phyloP scores from a whole-genome alignment of 208 protist genomes.

The Blastocrithidia nonstop region DNA sequence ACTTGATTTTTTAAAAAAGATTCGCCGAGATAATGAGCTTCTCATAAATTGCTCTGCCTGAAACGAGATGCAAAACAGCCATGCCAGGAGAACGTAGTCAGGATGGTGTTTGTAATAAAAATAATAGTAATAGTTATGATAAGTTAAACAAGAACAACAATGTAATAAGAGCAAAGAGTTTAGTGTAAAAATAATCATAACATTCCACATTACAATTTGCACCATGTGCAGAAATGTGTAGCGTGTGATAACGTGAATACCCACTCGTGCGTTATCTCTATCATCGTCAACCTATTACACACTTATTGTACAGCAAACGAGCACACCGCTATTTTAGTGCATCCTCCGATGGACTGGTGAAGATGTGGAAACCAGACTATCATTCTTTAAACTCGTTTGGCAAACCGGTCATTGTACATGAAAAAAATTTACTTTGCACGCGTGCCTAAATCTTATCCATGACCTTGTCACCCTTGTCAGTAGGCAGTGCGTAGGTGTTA shows the following conservation, averaged over 20 bases:
- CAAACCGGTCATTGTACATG: constrained; percentile 39
- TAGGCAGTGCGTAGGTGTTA: constrained; percentile 72
- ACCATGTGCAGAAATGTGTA: constrained; percentile 24
- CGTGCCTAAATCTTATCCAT: constrained; percentile 55
- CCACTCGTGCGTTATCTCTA: constrained; percentile 64
- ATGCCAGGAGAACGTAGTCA: too few relatives aligned
- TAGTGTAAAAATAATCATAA: too few relatives aligned
- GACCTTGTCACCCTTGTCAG: constrained; percentile 15
- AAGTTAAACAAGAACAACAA: too few relatives aligned
- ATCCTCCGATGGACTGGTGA: constrained; percentile 62
- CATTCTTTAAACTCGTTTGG: neutral
- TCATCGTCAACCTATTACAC: constrained; percentile 49
- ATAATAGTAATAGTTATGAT: too few relatives aligned
- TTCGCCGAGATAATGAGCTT: too few relatives aligned
- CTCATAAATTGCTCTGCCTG: too few relatives aligned
- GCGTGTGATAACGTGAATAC: constrained; percentile 41
- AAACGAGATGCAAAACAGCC: too few relatives aligned
- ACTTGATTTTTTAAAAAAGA: too few relatives aligned
- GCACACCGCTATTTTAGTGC: constrained; percentile 55
- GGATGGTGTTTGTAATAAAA: too few relatives aligned
- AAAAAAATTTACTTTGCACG: constrained; percentile 43
- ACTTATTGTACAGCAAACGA: constrained; percentile 30
- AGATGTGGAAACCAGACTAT: constrained; percentile 33
- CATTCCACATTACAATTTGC: constrained; percentile 16
- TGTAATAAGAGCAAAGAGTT: too few relatives aligned